Conservation (phyloP, 73 alveolate species). For the Symbiodinium natans region DNA sequence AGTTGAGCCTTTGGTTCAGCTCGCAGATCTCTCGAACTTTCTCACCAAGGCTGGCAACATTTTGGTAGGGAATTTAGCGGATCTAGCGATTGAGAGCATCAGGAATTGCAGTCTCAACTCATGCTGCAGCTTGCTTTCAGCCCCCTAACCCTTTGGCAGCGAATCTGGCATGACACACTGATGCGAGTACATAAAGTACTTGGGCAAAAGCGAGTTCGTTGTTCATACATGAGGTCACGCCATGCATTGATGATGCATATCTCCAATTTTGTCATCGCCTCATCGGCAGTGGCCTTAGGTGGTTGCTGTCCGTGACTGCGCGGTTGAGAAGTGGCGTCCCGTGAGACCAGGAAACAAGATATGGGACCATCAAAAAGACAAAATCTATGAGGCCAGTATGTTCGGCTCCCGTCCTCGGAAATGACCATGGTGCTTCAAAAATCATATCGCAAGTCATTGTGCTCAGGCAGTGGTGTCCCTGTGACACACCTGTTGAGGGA, state of each 20-base stretch:
- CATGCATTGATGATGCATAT: constrained; percentile 67
- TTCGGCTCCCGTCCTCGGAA: no score
- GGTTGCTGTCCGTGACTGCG: neutral
- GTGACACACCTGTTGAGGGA: neutral
- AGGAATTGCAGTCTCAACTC: no score
- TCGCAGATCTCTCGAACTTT: constrained; percentile 57
- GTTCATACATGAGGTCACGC: constrained; percentile 20
- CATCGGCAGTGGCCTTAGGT: neutral
- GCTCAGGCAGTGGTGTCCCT: neutral
- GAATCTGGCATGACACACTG: no score
- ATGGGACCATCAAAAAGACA: constrained; percentile 61
- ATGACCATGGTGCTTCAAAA: neutral
- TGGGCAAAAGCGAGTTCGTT: neutral
- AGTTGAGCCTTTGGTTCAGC: constrained; percentile 86
- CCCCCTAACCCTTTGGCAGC: no score
- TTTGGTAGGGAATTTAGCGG: neutral
- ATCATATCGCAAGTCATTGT: neutral
- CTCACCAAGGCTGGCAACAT: constrained; percentile 29
- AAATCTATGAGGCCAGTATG: constrained; percentile 41
- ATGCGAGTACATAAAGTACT: no score
- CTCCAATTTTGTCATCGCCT: constrained; percentile 62
- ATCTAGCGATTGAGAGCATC: neutral
- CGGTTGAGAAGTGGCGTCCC: neutral
- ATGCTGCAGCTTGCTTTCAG: no score
- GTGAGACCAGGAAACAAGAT: constrained; percentile 72